phyloP scores from a whole-genome alignment of 441 rosid species.

The Hypseocharis bilobata region DNA sequence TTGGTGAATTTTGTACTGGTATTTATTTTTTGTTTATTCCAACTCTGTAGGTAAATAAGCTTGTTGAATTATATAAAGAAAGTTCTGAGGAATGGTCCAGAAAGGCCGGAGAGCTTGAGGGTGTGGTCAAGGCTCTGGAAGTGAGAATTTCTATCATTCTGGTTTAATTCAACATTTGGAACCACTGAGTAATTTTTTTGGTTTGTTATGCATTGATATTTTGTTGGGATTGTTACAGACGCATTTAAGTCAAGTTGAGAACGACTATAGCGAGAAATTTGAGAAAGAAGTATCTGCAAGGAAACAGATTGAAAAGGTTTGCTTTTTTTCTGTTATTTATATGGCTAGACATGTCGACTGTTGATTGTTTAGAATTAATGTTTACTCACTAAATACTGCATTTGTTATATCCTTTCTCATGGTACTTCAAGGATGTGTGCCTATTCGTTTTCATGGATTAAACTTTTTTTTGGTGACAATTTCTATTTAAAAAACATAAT shows the following conservation, averaged over 20 bases:
- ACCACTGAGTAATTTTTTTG: conserved; percentile 1
- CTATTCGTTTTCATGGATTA: not conserved
- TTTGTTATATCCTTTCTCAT: not conserved
- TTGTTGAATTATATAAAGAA: conserved; percentile 81
- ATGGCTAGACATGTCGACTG: not conserved
- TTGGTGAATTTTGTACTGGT: not conserved
- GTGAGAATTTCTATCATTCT: conserved; percentile 33
- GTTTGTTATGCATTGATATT: conserved; percentile 20
- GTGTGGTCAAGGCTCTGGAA: conserved; percentile 85
- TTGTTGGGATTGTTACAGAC: conserved; percentile 38
- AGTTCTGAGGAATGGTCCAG: conserved; percentile 84
- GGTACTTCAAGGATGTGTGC: not conserved
- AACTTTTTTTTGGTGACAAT: not conserved
- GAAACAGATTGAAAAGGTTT: conserved; percentile 66
- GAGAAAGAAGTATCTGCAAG: conserved; percentile 58
- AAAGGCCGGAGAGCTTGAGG: conserved; percentile 94
- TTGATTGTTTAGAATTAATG: not conserved
- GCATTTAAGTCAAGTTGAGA: conserved; percentile 65
- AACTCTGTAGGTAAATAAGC: conserved; percentile 61
- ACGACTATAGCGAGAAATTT: conserved; percentile 55
- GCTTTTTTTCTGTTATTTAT: not conserved
- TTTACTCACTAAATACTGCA: not conserved
- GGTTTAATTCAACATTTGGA: conserved; percentile 10
- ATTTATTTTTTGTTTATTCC: not conserved
- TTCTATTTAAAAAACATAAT: too few relatives aligned